phyloP scores from a whole-genome alignment of 306 rosid species.

The Cicer yamashitae region DNA sequence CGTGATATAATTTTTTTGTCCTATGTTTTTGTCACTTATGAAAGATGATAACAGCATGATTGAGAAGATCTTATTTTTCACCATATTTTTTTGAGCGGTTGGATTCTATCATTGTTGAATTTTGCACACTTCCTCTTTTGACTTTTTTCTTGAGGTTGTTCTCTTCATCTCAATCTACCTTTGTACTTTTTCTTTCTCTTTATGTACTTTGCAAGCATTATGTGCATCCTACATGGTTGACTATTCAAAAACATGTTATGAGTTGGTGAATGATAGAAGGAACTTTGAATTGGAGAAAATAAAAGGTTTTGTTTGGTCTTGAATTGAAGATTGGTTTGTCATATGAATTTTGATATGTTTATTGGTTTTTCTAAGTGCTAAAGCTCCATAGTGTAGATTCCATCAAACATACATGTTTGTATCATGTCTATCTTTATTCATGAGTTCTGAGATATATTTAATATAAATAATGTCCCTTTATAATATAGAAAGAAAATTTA shows the following conservation, averaged over 20 bases:
- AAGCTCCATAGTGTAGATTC: slow-evolving; percentile 17
- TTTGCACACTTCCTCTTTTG: slow-evolving; percentile 45
- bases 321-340: slow-evolving; percentile 34
- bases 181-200: slow-evolving; percentile 26
- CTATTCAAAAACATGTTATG: slow-evolving; percentile 36
- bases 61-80: slow-evolving; percentile 40
- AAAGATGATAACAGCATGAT: slow-evolving; percentile 45
- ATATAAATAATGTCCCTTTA: slow-evolving; percentile 1
- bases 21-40: slow-evolving; percentile 38
- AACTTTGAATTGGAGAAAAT: slow-evolving; percentile 20
- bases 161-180: slow-evolving; percentile 19
- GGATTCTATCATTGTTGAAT: slow-evolving; percentile 38
- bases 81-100: slow-evolving; percentile 32
- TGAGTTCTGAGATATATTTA: slow-evolving; percentile 25
- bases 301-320: slow-evolving; percentile 16
- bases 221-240: slow-evolving; percentile 35
- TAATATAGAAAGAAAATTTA: background rate
- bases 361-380: slow-evolving; percentile 25
- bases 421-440: slow-evolving; percentile 7
- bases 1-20: slow-evolving; percentile 31
- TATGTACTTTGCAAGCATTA: slow-evolving; percentile 44
- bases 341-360: slow-evolving; percentile 27
- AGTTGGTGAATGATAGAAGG: slow-evolving; percentile 34
- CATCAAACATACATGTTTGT: background rate
- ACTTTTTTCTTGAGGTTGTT: slow-evolving; percentile 44